phyloP scores from a whole-genome alignment of 352 stramenopile species.

The Thalassiosira oceanica region DNA sequence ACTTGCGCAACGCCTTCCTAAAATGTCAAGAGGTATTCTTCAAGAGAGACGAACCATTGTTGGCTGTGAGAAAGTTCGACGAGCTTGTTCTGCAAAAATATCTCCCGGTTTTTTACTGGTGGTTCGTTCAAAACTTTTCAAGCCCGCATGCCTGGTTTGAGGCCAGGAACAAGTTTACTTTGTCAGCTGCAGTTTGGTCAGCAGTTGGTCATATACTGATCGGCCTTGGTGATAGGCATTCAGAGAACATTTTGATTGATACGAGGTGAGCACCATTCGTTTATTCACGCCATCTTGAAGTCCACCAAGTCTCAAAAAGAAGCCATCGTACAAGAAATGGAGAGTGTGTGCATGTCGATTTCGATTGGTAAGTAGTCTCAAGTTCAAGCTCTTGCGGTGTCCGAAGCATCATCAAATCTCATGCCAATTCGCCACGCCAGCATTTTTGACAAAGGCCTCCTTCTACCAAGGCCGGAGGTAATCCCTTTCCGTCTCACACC shows the following conservation, averaged over 20 bases:
- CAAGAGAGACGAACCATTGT: slow-evolving; percentile 63
- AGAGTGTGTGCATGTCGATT: slow-evolving; percentile 99
- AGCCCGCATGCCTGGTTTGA: slow-evolving; percentile 98
- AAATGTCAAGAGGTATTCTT: slow-evolving; percentile 79
- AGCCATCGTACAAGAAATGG: too few species aligned
- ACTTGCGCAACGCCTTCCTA: slow-evolving; percentile 63
- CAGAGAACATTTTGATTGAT: slow-evolving; percentile 99
- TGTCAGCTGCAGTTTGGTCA: slow-evolving; percentile 90
- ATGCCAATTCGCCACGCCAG: too few species aligned
- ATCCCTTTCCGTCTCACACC: slow-evolving; percentile 99
- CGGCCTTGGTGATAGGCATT: slow-evolving; percentile 91
- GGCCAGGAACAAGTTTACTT: slow-evolving; percentile 87
- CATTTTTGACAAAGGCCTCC: slow-evolving; percentile 99
- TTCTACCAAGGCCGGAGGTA: slow-evolving; percentile 94
- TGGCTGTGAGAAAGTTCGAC: slow-evolving; percentile 87
- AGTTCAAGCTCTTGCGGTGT: neutral
- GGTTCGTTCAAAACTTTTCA: slow-evolving; percentile 97
- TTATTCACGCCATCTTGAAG: too few species aligned
- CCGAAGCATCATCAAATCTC: too few species aligned
- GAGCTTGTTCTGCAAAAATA: slow-evolving; percentile 88
- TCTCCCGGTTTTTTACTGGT: slow-evolving; percentile 96
- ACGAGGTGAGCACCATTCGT: too few species aligned
- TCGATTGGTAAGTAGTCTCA: slow-evolving; percentile 83
- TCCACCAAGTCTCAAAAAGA: too few species aligned
- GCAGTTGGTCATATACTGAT: slow-evolving; percentile 96